Conservation (phyloP, 495 filamentous ascomycete species). For the Podospora bellae-mahoneyi region DNA sequence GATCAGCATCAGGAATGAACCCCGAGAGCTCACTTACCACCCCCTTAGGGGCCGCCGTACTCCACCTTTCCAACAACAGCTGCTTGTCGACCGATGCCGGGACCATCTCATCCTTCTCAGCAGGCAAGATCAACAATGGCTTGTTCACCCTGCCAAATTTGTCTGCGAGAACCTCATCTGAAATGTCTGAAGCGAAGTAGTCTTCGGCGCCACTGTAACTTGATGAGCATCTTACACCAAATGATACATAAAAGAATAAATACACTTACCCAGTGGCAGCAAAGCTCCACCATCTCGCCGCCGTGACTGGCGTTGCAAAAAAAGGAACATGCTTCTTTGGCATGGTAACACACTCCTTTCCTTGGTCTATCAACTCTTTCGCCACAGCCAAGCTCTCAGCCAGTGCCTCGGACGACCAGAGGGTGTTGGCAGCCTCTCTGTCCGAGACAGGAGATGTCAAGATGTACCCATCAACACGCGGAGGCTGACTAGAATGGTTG, state of each 20-base stretch:
- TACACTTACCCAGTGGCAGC: slow-evolving; percentile 45
- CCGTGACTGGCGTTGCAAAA: slow-evolving; percentile 57
- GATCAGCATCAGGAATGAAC: slow-evolving; percentile 33
- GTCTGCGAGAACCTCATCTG: slow-evolving; percentile 35
- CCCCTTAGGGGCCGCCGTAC: slow-evolving; percentile 17
- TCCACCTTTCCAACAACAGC: slow-evolving; percentile 60
- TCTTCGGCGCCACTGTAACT: slow-evolving; percentile 63
- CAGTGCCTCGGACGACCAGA: slow-evolving; percentile 43
- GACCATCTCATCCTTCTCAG: slow-evolving; percentile 65
- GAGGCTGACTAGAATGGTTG: slow-evolving; percentile 31
- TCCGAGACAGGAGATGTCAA: slow-evolving; percentile 75
- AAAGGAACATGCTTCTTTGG: slow-evolving; percentile 48
- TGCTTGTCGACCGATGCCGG: slow-evolving; percentile 60
- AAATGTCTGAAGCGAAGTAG: slow-evolving; percentile 72
- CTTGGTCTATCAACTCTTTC: slow-evolving; percentile 46
- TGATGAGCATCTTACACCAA: not conserved
- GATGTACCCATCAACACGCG: slow-evolving; percentile 66
- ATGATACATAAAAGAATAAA: not conserved
- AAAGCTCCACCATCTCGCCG: slow-evolving; percentile 63
- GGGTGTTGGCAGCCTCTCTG: slow-evolving; percentile 54
- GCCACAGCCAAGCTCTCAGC: slow-evolving; percentile 52
- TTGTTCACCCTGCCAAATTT: slow-evolving; percentile 59
- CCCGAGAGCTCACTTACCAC: slow-evolving; percentile 30
- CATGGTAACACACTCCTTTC: slow-evolving; percentile 51
- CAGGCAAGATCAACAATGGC: slow-evolving; percentile 59